phyloP scores from a whole-genome alignment of 306 rosid species.

The Benincasa hispida region DNA sequence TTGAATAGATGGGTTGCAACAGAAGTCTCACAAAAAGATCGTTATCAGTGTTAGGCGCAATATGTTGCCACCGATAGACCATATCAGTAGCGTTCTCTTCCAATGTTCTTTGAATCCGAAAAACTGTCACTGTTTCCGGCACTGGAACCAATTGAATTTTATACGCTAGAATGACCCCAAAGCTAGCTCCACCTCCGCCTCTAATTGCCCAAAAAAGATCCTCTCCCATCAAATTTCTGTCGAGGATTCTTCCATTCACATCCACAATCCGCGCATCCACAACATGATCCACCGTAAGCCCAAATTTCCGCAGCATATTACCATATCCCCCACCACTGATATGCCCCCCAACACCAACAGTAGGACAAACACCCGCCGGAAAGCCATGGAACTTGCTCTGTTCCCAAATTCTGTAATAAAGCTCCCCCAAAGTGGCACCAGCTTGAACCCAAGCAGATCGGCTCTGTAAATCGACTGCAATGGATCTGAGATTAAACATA shows the following conservation, averaged over 20 bases:
- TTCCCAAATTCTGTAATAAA: not conserved
- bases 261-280: conserved; percentile 33
- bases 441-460: conserved; percentile 44
- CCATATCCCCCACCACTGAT: conserved; percentile 77
- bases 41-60: conserved; percentile 18
- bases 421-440: conserved; percentile 54
- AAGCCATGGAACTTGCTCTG: conserved; percentile 28
- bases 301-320: conserved; percentile 11
- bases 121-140: conserved; percentile 40
- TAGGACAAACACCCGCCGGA: conserved; percentile 58
- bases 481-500: conserved; percentile 10
- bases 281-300: no score
- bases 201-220: conserved; percentile 59
- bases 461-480: not conserved
- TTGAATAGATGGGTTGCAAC: conserved; percentile 20
- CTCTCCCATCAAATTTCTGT: conserved; percentile 36
- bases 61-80: no score
- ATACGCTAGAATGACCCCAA: conserved; percentile 49
- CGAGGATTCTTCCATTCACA: conserved; percentile 36
- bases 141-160: conserved; percentile 47
- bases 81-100: conserved; percentile 22
- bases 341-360: conserved; percentile 55
- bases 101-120: conserved; percentile 23
- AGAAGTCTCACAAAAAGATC: conserved; percentile 20
- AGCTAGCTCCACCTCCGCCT: conserved; percentile 62